Evolutionary conservation across 2,329 filamentous ascomycete species (phyloP).

Genomic region (Bipolaris gigantea): DNA sequence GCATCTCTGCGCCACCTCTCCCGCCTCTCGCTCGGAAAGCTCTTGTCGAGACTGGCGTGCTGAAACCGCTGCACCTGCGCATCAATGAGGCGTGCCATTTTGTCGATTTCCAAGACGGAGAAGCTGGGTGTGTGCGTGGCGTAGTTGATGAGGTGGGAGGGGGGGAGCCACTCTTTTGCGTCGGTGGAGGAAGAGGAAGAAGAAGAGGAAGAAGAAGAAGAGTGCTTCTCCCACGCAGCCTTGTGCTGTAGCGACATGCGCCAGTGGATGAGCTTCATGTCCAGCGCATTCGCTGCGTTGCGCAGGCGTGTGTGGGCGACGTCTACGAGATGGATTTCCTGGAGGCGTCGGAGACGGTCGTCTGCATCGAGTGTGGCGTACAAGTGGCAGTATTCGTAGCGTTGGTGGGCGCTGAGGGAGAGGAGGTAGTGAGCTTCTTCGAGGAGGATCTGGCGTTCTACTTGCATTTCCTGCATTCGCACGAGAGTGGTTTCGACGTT

Average conservation of each 20-base stretch:
- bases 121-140: conserved; percentile 19
- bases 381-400: conserved; percentile 27
- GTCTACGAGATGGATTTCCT: conserved; percentile 27
- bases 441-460: conserved; percentile 17
- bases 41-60: conserved; percentile 5
- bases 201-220: background rate
- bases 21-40: conserved; percentile 11
- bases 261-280: conserved; percentile 21
- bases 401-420: conserved; percentile 19
- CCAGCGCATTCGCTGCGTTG: conserved; percentile 19
- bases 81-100: conserved; percentile 16
- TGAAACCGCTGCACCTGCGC: conserved; percentile 27
- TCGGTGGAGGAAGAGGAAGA: background rate
- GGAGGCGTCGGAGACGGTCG: conserved; percentile 19
- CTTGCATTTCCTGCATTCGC: conserved; percentile 19
- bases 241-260: conserved; percentile 25
- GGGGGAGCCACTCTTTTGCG: conserved; percentile 18
- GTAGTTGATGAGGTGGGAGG: conserved; percentile 1
- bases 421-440: conserved; percentile 29
- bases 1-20: conserved; percentile 25
- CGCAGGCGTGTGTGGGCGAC: conserved; percentile 23
- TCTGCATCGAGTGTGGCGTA: conserved; percentile 11
- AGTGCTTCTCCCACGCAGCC: conserved; percentile 10
- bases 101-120: conserved; percentile 25
- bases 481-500: conserved; percentile 12